A percentile compares a stretch with the other conserved stretches of the same genome.
These are phyloP conservation scores for Geotrichum citri-aurantii DNA, from an alignment of 1,139 yeast genomes.

Conservation along the genomic window DNA sequence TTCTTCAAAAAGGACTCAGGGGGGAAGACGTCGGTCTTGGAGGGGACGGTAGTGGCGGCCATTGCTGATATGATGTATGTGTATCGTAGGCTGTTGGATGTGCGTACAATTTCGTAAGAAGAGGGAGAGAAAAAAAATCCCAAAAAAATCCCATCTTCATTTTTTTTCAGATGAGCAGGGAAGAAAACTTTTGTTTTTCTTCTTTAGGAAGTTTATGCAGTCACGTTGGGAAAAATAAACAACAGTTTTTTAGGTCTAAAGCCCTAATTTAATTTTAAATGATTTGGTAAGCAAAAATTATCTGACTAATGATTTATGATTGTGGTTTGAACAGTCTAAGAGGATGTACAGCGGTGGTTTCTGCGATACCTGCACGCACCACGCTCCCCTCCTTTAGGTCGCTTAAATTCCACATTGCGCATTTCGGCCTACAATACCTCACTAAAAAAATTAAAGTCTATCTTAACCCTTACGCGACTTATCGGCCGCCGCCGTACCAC, in stretches of 20 bases:
- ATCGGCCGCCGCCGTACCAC: too few species aligned
- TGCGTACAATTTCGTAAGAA: constrained; percentile 15
- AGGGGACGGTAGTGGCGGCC: constrained; percentile 20
- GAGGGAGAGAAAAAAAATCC: constrained; percentile 4
- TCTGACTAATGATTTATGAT: too few species aligned
- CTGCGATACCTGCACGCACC: too few species aligned
- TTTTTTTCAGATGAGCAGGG: not conserved
- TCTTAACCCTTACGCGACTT: too few species aligned
- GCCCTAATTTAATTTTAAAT: constrained; percentile 5
- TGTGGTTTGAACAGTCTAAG: too few species aligned
- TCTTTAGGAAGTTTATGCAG: not conserved
- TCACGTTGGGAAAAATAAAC: too few species aligned
- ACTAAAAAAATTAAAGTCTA: too few species aligned
- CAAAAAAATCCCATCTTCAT: constrained; percentile 1
- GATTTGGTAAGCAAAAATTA: not conserved
- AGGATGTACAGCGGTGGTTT: too few species aligned
- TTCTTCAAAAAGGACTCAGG: constrained; percentile 98
- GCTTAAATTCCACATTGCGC: too few species aligned
- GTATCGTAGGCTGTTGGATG: constrained; percentile 12
- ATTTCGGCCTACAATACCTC: too few species aligned
- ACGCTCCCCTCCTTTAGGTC: too few species aligned
- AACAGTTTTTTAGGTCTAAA: constrained; percentile 3
- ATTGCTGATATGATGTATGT: constrained; percentile 14
- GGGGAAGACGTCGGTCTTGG: constrained; percentile 34
- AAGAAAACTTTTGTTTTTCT: not conserved